Conservation (phyloP, 495 filamentous ascomycete genomes). For the Viridothelium virens region DNA sequence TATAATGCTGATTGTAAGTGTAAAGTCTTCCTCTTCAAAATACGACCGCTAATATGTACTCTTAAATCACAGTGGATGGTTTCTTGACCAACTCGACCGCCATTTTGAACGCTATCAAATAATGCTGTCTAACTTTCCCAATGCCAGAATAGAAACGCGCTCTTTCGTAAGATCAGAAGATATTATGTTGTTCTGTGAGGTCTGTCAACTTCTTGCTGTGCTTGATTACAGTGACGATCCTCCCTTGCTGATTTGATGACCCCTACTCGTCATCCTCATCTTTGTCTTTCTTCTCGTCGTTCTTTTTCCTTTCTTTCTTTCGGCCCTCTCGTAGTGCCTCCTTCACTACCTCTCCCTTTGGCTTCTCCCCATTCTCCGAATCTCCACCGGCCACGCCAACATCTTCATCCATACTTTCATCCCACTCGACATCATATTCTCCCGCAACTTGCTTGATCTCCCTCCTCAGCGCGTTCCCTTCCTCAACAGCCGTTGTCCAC, state of each 20-base stretch:
- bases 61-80: not conserved
- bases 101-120: slow-evolving; percentile 9
- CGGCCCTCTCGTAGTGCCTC: slow-evolving; percentile 24
- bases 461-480: slow-evolving; percentile 66
- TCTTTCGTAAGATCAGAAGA: not conserved
- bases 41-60: not conserved
- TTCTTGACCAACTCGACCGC: slow-evolving; percentile 1
- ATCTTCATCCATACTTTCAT: slow-evolving; percentile 67
- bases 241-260: no score
- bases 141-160: not conserved
- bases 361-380: slow-evolving; percentile 41
- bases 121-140: not conserved
- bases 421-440: slow-evolving; percentile 92
- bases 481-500: slow-evolving; percentile 75
- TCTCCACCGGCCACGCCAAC: slow-evolving; percentile 20
- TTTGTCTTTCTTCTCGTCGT: slow-evolving; percentile 40
- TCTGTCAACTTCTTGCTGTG: not conserved
- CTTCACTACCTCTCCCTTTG: slow-evolving; percentile 39
- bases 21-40: not conserved
- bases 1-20: slow-evolving; percentile 16
- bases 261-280: slow-evolving; percentile 36
- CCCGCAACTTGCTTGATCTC: slow-evolving; percentile 77
- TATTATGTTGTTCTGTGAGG: no score
- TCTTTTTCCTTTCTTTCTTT: slow-evolving; percentile 44
- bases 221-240: not conserved